phyloP scores from a whole-genome alignment of 1,284 basidiomycete genomes.

The Ceratobasidium sp. region DNA sequence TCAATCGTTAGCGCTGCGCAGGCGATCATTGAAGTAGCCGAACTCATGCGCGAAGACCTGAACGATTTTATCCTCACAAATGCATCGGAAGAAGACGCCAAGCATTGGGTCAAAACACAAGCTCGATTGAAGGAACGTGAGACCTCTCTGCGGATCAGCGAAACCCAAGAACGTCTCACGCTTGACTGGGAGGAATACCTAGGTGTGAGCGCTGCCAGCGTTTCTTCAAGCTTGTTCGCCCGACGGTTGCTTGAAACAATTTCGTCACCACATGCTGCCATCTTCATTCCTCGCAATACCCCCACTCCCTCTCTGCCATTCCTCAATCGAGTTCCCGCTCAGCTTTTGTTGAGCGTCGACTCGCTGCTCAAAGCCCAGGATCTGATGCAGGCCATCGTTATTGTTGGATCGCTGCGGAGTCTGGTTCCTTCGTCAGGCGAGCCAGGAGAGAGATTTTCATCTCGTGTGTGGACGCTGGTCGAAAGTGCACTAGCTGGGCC shows the following conservation, averaged over 20 bases:
- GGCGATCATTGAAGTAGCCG: background rate
- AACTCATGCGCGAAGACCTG: slow-evolving; percentile 16
- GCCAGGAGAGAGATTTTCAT: background rate
- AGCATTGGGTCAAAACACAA: background rate
- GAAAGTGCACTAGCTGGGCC: background rate
- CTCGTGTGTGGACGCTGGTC: slow-evolving; percentile 9
- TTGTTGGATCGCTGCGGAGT: slow-evolving; percentile 9
- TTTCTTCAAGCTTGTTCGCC: background rate
- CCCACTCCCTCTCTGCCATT: background rate
- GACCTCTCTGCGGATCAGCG: background rate
- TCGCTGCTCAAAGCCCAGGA: slow-evolving; percentile 4
- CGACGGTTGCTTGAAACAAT: slow-evolving; percentile 5
- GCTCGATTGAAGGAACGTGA: slow-evolving; percentile 19
- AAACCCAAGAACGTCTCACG: slow-evolving; percentile 2
- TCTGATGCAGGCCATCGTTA: slow-evolving; percentile 7
- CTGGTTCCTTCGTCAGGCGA: background rate
- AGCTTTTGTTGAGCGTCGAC: slow-evolving; percentile 16
- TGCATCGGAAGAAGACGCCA: slow-evolving; percentile 12
- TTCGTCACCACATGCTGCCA: slow-evolving; percentile 1
- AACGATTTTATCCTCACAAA: slow-evolving; percentile 10
- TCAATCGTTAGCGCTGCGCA: background rate
- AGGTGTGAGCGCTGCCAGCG: background rate
- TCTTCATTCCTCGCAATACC: background rate
- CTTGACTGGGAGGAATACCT: slow-evolving; percentile 1
- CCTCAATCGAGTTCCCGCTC: slow-evolving; percentile 7